A percentile compares a stretch with the other conserved stretches of the same genome.
Conservation (phyloP, 805 yeast genomes). For the Cyberlindnera bimundalis region DNA sequence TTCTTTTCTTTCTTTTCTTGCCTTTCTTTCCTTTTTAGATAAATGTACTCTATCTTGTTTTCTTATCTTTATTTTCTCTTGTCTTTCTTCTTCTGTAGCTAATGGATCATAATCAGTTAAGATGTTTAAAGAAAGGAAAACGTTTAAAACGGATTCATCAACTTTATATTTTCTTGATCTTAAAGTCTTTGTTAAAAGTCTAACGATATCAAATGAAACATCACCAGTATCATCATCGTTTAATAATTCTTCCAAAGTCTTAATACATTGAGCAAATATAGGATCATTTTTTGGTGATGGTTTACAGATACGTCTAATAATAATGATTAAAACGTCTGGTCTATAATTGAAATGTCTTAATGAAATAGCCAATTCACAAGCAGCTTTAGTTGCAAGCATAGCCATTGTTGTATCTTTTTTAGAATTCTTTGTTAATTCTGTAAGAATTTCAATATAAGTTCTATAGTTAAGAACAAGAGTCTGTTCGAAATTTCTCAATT, state of each 20-base stretch:
- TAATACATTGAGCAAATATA: constrained; percentile 55
- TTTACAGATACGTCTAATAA: constrained; percentile 65
- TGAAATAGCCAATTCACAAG: constrained; percentile 68
- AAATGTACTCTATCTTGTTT: constrained; percentile 90
- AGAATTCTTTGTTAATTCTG: constrained; percentile 38
- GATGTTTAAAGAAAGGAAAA: constrained; percentile 64
- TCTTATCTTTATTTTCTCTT: constrained; percentile 48
- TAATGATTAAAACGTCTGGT: constrained; percentile 63
- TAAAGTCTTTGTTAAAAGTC: constrained; percentile 64
- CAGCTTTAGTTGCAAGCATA: constrained; percentile 64
- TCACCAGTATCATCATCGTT: constrained; percentile 81
- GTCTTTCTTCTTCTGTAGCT: constrained; percentile 43
- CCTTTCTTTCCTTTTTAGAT: constrained; percentile 86
- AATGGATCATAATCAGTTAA: constrained; percentile 73
- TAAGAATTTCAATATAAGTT: constrained; percentile 56
- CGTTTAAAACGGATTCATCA: constrained; percentile 76
- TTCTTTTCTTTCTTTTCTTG: constrained; percentile 76
- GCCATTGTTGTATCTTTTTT: constrained; percentile 40
- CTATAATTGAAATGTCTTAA: constrained; percentile 80
- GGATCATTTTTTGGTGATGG: constrained; percentile 45
- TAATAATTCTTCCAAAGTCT: constrained; percentile 66
- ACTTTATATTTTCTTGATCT: constrained; percentile 73
- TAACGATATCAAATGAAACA: constrained; percentile 69
- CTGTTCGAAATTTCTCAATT: constrained; percentile 78
- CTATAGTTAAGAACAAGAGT: constrained; percentile 65